A percentile compares a stretch with the other conserved stretches of the same genome.
These are phyloP conservation scores for Geotrichum armillariae DNA, from an alignment of 1,139 yeast genomes.

Conservation along the genomic window DNA sequence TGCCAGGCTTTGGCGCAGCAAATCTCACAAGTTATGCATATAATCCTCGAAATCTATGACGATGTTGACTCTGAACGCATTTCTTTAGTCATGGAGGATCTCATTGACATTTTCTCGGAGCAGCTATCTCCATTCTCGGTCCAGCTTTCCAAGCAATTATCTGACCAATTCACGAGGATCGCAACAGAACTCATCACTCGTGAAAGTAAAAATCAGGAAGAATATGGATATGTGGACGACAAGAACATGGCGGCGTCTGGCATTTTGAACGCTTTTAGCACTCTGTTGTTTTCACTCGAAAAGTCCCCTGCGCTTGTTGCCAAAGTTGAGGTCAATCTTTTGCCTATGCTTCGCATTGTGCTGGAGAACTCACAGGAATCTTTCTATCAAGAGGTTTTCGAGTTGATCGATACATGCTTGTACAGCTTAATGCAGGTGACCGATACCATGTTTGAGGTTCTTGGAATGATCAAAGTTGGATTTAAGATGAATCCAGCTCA, in stretches of 20 bases:
- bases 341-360: conserved; percentile 71
- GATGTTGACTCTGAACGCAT: conserved; percentile 85
- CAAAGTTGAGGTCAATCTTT: conserved; percentile 67
- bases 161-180: conserved; percentile 75
- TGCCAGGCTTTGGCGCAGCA: conserved; percentile 63
- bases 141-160: conserved; percentile 75
- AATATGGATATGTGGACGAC: conserved; percentile 33
- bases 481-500: conserved; percentile 13
- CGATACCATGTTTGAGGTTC: conserved; percentile 10
- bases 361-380: conserved; percentile 39
- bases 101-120: conserved; percentile 83
- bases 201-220: conserved; percentile 47
- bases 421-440: conserved; percentile 5
- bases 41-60: conserved; percentile 61
- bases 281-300: conserved; percentile 81
- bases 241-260: conserved; percentile 90
- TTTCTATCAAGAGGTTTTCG: conserved; percentile 23
- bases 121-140: conserved; percentile 93
- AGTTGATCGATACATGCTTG: conserved; percentile 20
- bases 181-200: conserved; percentile 56
- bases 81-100: conserved; percentile 91
- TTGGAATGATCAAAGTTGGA: conserved; percentile 18
- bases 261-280: conserved; percentile 79
- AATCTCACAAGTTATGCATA: conserved; percentile 81
- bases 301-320: conserved; percentile 67